Base-by-base conservation (phyloP, 768 basidiomycete species). In the Lentinula detonsa region DNA sequence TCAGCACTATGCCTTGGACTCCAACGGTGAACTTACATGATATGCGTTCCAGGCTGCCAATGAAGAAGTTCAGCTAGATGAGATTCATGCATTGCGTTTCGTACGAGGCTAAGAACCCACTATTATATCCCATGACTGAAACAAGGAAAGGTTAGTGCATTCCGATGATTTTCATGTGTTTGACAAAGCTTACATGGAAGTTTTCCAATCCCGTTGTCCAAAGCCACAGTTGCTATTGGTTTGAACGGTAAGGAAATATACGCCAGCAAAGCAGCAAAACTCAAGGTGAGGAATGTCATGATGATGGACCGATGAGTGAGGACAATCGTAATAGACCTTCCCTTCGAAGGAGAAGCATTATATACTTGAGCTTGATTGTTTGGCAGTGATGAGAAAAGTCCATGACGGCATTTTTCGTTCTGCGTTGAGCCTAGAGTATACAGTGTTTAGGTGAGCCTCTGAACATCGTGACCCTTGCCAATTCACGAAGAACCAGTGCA, bases 11-110 rank as follows among this genome's bases (percentile, higher is more conserved):
- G 8, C n/a, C 10, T 23, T n/a, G n/a, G 8, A 18, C 2, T 40
- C 8, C 28, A 23, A 33, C 21, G 21, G 23, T 35, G 56, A 23
- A 65, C 78, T 57, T 62, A 86, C 85, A 64, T 86, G 79, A 68
- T 84, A 86, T 6, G 85, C 86, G 68, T 88, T 87, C 86, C 86
- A 88, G 5, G 86, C 86, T 87, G 53, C 39, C 13, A 34, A 11
- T 35, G 35, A 28, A 28, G 28, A 28, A 28, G 28, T 28, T 28
- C 34, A 18, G 57, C 31, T 13, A 40, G 21, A 52, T 54, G n/a
- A 54, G 8, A 33, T 45, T 43, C 35, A 16, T 23, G 33, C 21
- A 48, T 28, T 34, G 4, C 35, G 31, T 2, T 28, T 18, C 37
- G 49, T 35, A 34, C n/a, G 23, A 65, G 18, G 28, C 28, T 28